A percentile compares a stretch with the other conserved stretches of the same genome.
Conservation (phyloP, 2,329 filamentous ascomycete species). For the Mollisiaceae sp. region DNA sequence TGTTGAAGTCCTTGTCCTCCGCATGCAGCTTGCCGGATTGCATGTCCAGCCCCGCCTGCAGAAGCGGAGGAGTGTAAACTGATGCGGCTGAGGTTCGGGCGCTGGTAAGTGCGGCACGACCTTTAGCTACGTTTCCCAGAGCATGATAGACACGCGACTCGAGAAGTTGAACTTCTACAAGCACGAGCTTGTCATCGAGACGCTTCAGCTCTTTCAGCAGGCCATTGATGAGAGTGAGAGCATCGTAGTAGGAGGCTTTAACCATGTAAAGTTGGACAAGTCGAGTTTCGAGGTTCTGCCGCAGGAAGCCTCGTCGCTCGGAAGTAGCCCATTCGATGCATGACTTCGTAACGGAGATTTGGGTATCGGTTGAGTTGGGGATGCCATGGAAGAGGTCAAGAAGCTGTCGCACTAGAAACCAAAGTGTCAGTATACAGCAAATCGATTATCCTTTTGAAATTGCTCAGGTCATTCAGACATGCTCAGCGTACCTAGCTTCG, state of each 20-base stretch:
- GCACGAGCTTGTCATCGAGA: slow-evolving; percentile 95
- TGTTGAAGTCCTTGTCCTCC: slow-evolving; percentile 99
- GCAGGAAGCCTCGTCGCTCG: slow-evolving; percentile 92
- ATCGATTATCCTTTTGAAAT: not conserved
- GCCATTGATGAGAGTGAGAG: slow-evolving; percentile 93
- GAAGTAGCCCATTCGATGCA: slow-evolving; percentile 99
- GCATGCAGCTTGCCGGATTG: slow-evolving; percentile 99
- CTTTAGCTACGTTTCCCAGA: slow-evolving; percentile 94
- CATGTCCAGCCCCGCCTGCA: slow-evolving; percentile 98
- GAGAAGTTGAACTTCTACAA: slow-evolving; percentile 96
- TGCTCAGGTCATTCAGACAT: not conserved
- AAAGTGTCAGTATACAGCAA: slow-evolving; percentile 15
- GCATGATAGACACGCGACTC: slow-evolving; percentile 98
- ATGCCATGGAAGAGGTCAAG: slow-evolving; percentile 95
- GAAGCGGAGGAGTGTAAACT: slow-evolving; percentile 92
- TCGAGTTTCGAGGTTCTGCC: slow-evolving; percentile 96
- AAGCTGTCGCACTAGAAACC: slow-evolving; percentile 81
- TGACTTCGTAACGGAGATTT: slow-evolving; percentile 95
- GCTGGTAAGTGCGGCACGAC: slow-evolving; percentile 90
- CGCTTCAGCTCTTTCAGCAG: slow-evolving; percentile 96
- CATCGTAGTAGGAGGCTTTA: slow-evolving; percentile 97
- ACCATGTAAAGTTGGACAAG: slow-evolving; percentile 94
- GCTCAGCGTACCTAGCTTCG: slow-evolving; percentile 80
- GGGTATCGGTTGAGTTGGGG: slow-evolving; percentile 91
- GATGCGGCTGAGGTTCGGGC: slow-evolving; percentile 94